These are phyloP conservation scores for Pythium insidiosum DNA, from an alignment of 352 stramenopile species.

Conservation along the genomic window DNA sequence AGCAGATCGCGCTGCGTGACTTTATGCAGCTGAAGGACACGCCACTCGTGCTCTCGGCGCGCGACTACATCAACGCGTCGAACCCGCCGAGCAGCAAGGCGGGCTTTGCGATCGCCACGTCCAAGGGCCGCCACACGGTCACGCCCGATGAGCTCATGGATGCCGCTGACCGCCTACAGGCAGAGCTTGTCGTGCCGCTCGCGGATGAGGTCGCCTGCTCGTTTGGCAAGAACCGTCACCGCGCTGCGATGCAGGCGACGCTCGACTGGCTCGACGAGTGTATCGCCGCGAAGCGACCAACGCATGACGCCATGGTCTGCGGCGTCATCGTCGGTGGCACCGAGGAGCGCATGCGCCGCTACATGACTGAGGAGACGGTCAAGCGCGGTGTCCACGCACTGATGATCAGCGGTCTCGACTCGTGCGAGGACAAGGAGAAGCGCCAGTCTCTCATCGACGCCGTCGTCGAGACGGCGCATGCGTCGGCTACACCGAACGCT, in stretches of 20 bases:
- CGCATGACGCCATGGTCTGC: slow-evolving; percentile 24
- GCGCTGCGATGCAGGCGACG: slow-evolving; percentile 46
- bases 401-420: slow-evolving; percentile 51
- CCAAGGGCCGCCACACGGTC: slow-evolving; percentile 35
- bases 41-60: slow-evolving; percentile 53
- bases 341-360: slow-evolving; percentile 38
- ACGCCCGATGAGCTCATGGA: slow-evolving; percentile 52
- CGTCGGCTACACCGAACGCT: slow-evolving; percentile 11
- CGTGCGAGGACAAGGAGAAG: slow-evolving; percentile 21
- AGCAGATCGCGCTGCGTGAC: slow-evolving; percentile 28
- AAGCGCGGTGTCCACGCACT: slow-evolving; percentile 62
- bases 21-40: slow-evolving; percentile 41
- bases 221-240: slow-evolving; percentile 60
- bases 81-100: slow-evolving; percentile 50
- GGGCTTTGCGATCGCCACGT: slow-evolving; percentile 51
- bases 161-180: slow-evolving; percentile 30
- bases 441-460: slow-evolving; percentile 34
- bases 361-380: slow-evolving; percentile 50
- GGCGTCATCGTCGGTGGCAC: slow-evolving; percentile 63
- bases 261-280: slow-evolving; percentile 71
- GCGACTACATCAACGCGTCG: slow-evolving; percentile 55
- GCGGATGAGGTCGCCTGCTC: slow-evolving; percentile 53
- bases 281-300: slow-evolving; percentile 17
- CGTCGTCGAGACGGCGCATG: slow-evolving; percentile 21
- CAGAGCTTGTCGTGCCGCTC: slow-evolving; percentile 53